Base-by-base conservation (phyloP, 208 protist species). In the Leishmania gerbilli region DNA sequence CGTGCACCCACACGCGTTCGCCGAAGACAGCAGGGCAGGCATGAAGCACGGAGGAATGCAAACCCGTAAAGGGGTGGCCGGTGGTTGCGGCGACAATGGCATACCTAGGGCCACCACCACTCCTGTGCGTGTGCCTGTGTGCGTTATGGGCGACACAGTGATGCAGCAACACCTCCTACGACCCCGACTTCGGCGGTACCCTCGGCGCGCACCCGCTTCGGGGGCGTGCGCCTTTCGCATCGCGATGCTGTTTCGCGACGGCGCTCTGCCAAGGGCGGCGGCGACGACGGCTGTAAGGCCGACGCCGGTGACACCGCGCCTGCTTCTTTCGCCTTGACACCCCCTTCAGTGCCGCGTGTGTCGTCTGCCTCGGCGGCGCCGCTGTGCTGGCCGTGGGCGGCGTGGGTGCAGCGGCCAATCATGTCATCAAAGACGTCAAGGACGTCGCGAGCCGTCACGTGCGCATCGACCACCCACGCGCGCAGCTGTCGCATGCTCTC, bases 401-500 rank as follows among this genome's bases (percentile, higher is more conserved):
- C 37, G 55, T n/a, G 34, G 74, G 56, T 45, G 74, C 51, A 77
- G 55, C 21, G 40, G 55, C 17, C 31, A 8, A 79, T 74, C 47
- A 85, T 45, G 31, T 74, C 77, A 71, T 85, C 82, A 17, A 85
- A 81, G 42, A 76, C 65, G 24, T 85, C 82, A 13, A 85, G 77
- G 3, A 76, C 58, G 77, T 85, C 82, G 51, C 82, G 82, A 13
- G 82, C 82, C 37, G 82, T 85, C 64, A 85, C 82, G 53, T 45
- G 82, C 62, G 82, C 82, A n/a, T 49, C 69, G 51, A 74, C 82
- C 51, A 85, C 82, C 71, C 82, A 85, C 42, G 76, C 71, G 9
- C 82, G 82, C 45, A 85, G 82, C 71, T 76, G 82, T 31, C 64
- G 82, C 71, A 85, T 8, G 65, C 64, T 81, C 55, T 85, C 77